Evolutionary conservation across 495 filamentous ascomycete genomes (phyloP).

Genomic region (Aspergillus diversus): DNA sequence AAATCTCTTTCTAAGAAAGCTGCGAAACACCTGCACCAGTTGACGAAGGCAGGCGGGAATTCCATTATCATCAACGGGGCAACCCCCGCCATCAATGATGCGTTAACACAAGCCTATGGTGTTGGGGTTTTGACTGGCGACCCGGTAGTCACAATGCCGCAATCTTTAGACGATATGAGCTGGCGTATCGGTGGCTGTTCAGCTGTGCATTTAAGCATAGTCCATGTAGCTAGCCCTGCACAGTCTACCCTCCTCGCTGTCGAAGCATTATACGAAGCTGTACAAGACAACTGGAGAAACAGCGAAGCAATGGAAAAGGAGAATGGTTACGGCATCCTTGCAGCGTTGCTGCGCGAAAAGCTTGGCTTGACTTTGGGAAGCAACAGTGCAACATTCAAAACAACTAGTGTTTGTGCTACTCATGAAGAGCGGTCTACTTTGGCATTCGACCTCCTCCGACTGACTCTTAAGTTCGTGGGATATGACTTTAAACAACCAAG

Average conservation of each 20-base stretch:
- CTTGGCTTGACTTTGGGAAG: slow-evolving; percentile 51
- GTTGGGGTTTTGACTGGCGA: slow-evolving; percentile 81
- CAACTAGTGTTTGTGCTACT: slow-evolving; percentile 33
- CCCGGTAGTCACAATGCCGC: slow-evolving; percentile 78
- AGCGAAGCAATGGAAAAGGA: slow-evolving; percentile 98
- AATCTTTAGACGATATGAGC: slow-evolving; percentile 85
- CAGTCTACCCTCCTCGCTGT: slow-evolving; percentile 75
- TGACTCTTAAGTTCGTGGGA: slow-evolving; percentile 84
- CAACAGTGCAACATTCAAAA: slow-evolving; percentile 37
- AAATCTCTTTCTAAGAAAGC: slow-evolving; percentile 76
- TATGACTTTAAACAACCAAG: slow-evolving; percentile 76
- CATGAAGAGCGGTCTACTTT: slow-evolving; percentile 62
- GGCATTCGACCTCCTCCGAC: slow-evolving; percentile 68
- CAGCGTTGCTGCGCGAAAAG: slow-evolving; percentile 75
- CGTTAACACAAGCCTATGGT: slow-evolving; percentile 74
- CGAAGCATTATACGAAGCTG: slow-evolving; percentile 78
- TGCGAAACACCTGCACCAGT: slow-evolving; percentile 68
- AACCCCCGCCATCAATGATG: slow-evolving; percentile 86
- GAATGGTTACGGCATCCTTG: slow-evolving; percentile 90
- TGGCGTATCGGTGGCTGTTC: slow-evolving; percentile 91
- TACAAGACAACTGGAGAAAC: slow-evolving; percentile 91
- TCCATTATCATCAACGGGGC: slow-evolving; percentile 87
- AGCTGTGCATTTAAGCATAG: slow-evolving; percentile 77
- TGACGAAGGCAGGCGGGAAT: slow-evolving; percentile 73
- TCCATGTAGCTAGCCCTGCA: slow-evolving; percentile 73